Conservation (phyloP, 1,284 basidiomycete species). For the Uromyces viciae-fabae region DNA sequence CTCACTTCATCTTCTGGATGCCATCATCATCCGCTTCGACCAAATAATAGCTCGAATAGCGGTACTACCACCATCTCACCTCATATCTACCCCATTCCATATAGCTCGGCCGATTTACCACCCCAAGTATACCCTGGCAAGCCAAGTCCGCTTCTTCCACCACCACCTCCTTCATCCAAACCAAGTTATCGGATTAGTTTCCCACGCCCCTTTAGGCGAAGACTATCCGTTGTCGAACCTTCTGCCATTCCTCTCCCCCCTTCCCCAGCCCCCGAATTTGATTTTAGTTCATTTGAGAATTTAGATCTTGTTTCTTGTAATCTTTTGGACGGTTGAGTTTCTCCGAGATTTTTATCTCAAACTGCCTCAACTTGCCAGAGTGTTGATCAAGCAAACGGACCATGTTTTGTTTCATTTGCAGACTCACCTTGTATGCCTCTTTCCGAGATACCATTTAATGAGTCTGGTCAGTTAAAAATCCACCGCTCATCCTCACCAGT, state of each 20-base stretch:
- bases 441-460: too few species aligned
- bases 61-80: not conserved
- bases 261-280: constrained; percentile 30
- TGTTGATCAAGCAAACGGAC: too few species aligned
- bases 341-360: not conserved
- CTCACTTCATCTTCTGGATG: not conserved
- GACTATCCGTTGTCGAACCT: not conserved
- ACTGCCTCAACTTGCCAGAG: too few species aligned
- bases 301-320: not conserved
- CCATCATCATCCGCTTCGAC: not conserved
- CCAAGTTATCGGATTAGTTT: not conserved
- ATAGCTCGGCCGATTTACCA: not conserved
- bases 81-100: not conserved
- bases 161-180: not conserved
- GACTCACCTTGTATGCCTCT: too few species aligned
- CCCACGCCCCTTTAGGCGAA: constrained; percentile 21
- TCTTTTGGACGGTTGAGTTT: constrained; percentile 24
- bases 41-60: not conserved
- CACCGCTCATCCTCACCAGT: too few species aligned
- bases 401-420: too few species aligned
- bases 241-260: not conserved
- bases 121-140: constrained; percentile 26
- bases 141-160: not conserved
- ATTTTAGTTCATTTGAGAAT: constrained; percentile 18
- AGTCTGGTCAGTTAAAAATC: too few species aligned